Evolutionary conservation across 352 stramenopile genomes (phyloP), one percentile per base, ranked within the genome.

Genomic region (Globisporangium middletonii): DNA sequence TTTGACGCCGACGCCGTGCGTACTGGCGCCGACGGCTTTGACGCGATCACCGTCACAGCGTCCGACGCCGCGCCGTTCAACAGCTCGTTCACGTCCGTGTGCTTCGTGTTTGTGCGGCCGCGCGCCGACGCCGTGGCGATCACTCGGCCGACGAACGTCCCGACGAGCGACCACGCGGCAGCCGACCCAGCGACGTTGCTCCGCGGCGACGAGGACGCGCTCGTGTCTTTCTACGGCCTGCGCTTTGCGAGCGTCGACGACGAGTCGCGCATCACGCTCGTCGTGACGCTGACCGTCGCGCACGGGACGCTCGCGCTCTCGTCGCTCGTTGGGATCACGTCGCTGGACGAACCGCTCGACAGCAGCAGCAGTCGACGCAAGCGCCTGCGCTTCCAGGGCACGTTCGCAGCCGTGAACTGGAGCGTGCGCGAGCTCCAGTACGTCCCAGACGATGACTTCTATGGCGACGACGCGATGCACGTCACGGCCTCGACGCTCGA

Each of bases 241-340:
- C 37, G 30, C 0, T 86, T 88, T 54, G 69, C 62, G 3, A 83
- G 74, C 50, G 68, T 55, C 19, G 78, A 88, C 58, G 71, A 83
- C 19, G 78, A 66, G 4, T 58, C 66, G 43, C 63, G 59, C 3
- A 55, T 69, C 44, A 65, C 60, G 16, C 60, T 86, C 13, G 47
- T 38, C 16, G 23, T 69, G 6, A 56, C 23, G 38, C 26, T 69
- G 15, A 12, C 37, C 6, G 59, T 41, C 6, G 42, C 41, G 23
- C 53, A 55, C 13, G 63, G 63, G 0, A 26, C 41, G 3, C 27
- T 66, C 28, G 30, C 26, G 41, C 58, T 75, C 16, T 59, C 55
- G 12, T 26, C 44, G 12, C 13, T 60, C 8, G 19, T 41, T 30
- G 67, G 67, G 12, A 46, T 75, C 33, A 70, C 68, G 0, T 68